These are phyloP conservation scores for Cercospora sojina DNA, from an alignment of 2,329 filamentous ascomycete species.

Conservation along the genomic window DNA sequence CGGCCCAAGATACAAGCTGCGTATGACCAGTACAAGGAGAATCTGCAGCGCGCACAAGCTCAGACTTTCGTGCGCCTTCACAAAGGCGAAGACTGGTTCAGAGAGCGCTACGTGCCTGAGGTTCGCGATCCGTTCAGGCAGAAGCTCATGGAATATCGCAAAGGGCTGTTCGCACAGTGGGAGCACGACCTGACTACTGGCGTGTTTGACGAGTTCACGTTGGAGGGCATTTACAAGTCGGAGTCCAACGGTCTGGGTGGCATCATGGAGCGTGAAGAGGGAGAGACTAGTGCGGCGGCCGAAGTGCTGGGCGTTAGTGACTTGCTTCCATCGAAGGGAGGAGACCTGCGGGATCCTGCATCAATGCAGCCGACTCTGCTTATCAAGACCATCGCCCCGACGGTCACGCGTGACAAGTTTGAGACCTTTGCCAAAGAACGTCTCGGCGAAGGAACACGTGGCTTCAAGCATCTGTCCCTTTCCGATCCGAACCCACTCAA, in stretches of 20 bases:
- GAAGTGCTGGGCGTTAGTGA: constrained; percentile 93
- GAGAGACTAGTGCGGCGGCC: constrained; percentile 85
- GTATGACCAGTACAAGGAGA: constrained; percentile 65
- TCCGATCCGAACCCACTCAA: constrained; percentile 97
- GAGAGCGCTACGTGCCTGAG: constrained; percentile 86
- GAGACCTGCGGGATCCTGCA: constrained; percentile 85
- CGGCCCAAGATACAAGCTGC: constrained; percentile 72
- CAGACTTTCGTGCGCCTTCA: constrained; percentile 86
- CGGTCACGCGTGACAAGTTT: constrained; percentile 88
- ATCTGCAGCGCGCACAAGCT: constrained; percentile 60
- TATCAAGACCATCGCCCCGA: constrained; percentile 97
- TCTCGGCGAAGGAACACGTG: constrained; percentile 83
- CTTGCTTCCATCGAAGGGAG: constrained; percentile 76
- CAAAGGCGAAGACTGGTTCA: constrained; percentile 97
- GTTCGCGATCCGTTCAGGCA: constrained; percentile 71
- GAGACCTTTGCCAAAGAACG: constrained; percentile 94
- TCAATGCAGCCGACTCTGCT: constrained; percentile 86
- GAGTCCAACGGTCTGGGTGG: constrained; percentile 86
- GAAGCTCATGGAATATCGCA: constrained; percentile 77
- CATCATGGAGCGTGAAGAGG: constrained; percentile 89
- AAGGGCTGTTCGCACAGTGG: constrained; percentile 80
- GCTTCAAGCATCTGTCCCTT: constrained; percentile 92
- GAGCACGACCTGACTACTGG: constrained; percentile 81
- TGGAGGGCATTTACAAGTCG: constrained; percentile 90
- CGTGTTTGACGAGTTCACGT: constrained; percentile 87